Conservation (phyloP, 106 monocot species). For the Acorus calamus region DNA sequence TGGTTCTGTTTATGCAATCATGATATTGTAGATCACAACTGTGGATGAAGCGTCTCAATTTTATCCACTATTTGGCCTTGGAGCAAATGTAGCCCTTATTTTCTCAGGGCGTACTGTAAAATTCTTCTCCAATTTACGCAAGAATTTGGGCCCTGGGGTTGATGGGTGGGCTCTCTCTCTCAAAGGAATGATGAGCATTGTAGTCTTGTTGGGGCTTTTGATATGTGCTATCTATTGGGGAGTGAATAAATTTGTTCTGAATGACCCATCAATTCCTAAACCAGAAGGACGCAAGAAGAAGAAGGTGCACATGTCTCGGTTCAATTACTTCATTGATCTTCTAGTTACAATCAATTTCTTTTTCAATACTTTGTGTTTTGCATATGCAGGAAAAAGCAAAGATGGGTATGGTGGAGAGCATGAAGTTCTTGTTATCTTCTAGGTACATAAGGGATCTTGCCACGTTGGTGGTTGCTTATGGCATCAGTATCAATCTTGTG, state of each 20-base stretch:
- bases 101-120: constrained; percentile 96
- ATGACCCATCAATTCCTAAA: constrained; percentile 73
- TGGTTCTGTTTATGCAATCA: too few relatives aligned
- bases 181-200: constrained; percentile 99
- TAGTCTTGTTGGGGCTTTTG: constrained; percentile 59
- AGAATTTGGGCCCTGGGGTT: constrained; percentile 81
- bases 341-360: not conserved
- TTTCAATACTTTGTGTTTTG: not conserved
- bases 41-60: constrained; percentile 98
- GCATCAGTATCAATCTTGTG: constrained; percentile 96
- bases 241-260: constrained; percentile 80
- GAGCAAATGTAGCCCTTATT: constrained; percentile 86
- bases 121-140: constrained; percentile 86
- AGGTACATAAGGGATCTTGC: constrained; percentile 92
- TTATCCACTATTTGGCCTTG: constrained; percentile 95
- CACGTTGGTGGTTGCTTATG: constrained; percentile 93
- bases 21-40: constrained; percentile 70
- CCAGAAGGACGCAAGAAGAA: constrained; percentile 72
- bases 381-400: constrained; percentile 77
- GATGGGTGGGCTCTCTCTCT: constrained; percentile 96
- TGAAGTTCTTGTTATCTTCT: constrained; percentile 85
- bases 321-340: not conserved
- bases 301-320: constrained; percentile 11
- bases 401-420: constrained; percentile 81
- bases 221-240: constrained; percentile 76